Base-by-base conservation (phyloP, 78 protist species). In the Dictyostelium intermedium region DNA sequence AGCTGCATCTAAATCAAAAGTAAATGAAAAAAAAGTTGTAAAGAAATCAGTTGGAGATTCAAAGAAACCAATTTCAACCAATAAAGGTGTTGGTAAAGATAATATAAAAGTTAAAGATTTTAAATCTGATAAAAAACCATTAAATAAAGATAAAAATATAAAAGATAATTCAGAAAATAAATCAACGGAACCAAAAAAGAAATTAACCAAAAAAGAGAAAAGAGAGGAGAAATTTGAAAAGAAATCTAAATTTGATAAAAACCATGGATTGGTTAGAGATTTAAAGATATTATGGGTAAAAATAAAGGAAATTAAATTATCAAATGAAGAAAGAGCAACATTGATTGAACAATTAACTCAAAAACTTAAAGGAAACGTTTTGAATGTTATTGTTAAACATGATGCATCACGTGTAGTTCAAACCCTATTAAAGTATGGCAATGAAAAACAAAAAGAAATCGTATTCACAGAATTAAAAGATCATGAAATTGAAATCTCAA, bases 321-420 rank as follows among this genome's bases (percentile, higher is more conserved):
- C 32, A n/a, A 70, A 39, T 56, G 81, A 79, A 6, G 86, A 84
- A 63, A 81, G 86, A 83, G 72, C 73, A 32, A 34, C 50, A 11
- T 35, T 84, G 18, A 53, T 60, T 20, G 63, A 76, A 25, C 56
- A 81, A 79, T 34, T 82, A 23, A 32, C 45, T 27, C 14, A 74
- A 9, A 85, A 73, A 53, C 25, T 80, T 23, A 43, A 83, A 77
- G 91, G 96, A 25, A 79, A 84, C 6, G 70, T 85, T 5, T 63
- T 53, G 61, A 30, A 84, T 14, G 91, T 93, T 23, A 87, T 80
- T 18, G 69, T 56, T 5, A 92, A 92, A 80, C 97, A 96, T 72
- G 97, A 96, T 30, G 96, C 96, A 39, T 85, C 95, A 30, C 35
- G 97, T 20, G 39, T 96, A 5, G 63, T 96, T 32, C 97, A 96